Base-by-base conservation (phyloP, 345 rosid genomes). In the Pugionium dolabratum region DNA sequence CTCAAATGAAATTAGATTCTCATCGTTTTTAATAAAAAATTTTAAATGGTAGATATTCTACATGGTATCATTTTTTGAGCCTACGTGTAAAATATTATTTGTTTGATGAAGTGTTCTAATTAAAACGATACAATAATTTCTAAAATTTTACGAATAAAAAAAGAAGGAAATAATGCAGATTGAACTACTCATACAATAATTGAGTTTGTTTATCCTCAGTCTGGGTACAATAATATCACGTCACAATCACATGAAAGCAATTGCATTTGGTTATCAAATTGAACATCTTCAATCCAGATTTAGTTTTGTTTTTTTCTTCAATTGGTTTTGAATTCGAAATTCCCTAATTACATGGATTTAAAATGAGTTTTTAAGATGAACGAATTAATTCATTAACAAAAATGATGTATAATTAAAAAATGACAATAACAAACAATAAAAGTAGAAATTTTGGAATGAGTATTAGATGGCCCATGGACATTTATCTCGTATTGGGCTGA, bases 161-260 rank as follows among this genome's bases (percentile, higher is more conserved):
- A 5, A 36, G 3, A 42, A n/a, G n/a, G n/a, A n/a, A 41, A 53
- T 73, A 42, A 64, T 54, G 6, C 18, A 18, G 18, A 18, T 18
- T 27, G 34, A 30, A 4, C 54, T 64, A 47, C 57, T 32, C 57
- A 9, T 52, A 60, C 70, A 70, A 69, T 77, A 59, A 75, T 70
- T 68, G 72, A 74, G 59, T 59, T 54, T 1, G 30, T 4, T 40
- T 32, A 40, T 40, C 9, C 2, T 40, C 25, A 65, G 18, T 65
- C 10, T 18, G 51, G 35, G 50, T 51, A 66, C 36, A 73, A 65
- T 52, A 45, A 59, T 39, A 45, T 33, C 41, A 33, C 54, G 52
- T 67, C 69, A 9, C 63, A 10, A 54, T 67, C 69, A 47, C 44
- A 48, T 67, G 70, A 53, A 46, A 33, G 44, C 45, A 26, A 53